Evolutionary conservation across 331 rosid genomes (phyloP), one percentile per base, ranked within the genome.

Genomic region (Rosa hybrid): DNA sequence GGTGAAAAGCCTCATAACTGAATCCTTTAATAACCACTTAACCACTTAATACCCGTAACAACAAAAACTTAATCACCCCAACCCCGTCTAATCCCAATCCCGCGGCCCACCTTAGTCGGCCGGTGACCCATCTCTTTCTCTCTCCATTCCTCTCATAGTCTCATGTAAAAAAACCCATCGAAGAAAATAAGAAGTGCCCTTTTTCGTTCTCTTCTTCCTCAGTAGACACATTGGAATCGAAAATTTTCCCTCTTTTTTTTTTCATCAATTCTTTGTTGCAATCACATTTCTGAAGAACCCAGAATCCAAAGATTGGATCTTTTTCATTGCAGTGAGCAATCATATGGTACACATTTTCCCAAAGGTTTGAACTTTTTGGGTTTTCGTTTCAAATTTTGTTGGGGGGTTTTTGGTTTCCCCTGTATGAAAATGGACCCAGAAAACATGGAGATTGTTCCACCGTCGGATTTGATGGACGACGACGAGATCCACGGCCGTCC

Each of bases 401-500:
- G 16, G 6, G 56, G 81, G 80, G 25, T 44, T 77, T 34, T 34
- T 64, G 39, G 41, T 38, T 44, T 39, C 68, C 77, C 45, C 74
- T 50, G 63, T 34, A 74, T 79, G 78, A 78, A 67, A 39, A 91
- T 91, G 96, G 93, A 91, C 74, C 81, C 91, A 12, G 80, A 84
- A 67, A 77, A 84, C 80, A 41, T 86, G 71, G 89, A 86, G 77
- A 83, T 54, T 74, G 39, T 87, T 18, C 71, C 84, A 8, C 86
- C 93, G 9, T 75, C 87, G 90, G 90, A 80, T 75, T 75, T 89
- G 87, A 80, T 86, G 85, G 93, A 88, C 25, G 94, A 88, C 30
- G 90, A 82, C 70, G 94, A 86, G 83, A 82, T 82, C 84, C 86
- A 71, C 59, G 82, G 78, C 79, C 86, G 78, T 68, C 78, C 77